Conservation (phyloP, 1,139 yeast species). For the Schwanniomyces etchellsii region DNA sequence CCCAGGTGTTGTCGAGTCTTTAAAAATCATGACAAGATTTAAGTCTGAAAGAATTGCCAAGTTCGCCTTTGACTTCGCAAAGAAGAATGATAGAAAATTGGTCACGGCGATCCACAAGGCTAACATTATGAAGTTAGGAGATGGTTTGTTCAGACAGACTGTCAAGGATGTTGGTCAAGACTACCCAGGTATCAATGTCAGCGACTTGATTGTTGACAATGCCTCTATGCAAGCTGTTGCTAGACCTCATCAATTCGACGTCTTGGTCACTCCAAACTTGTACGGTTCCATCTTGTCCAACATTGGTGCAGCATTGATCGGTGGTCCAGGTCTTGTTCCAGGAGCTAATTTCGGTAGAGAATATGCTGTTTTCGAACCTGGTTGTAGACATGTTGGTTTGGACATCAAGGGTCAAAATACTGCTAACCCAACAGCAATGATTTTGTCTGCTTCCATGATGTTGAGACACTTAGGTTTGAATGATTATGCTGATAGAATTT, state of each 20-base stretch:
- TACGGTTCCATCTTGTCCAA: conserved; percentile 96
- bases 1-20: conserved; percentile 96
- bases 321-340: conserved; percentile 98
- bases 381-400: conserved; percentile 98
- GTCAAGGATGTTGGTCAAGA: conserved; percentile 86
- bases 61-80: conserved; percentile 94
- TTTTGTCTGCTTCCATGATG: conserved; percentile 83
- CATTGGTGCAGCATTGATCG: conserved; percentile 97
- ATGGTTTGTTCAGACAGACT: conserved; percentile 94
- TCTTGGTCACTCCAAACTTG: conserved; percentile 94
- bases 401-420: conserved; percentile 92
- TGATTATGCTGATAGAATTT: conserved; percentile 75
- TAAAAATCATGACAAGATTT: conserved; percentile 89
- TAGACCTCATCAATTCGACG: conserved; percentile 96
- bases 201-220: conserved; percentile 95
- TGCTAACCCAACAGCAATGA: conserved; percentile 98
- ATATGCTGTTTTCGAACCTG: conserved; percentile 97
- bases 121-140: conserved; percentile 97
- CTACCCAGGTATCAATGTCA: conserved; percentile 79
- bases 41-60: conserved; percentile 97
- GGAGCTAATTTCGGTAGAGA: conserved; percentile 99
- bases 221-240: conserved; percentile 99
- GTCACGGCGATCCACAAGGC: conserved; percentile 99
- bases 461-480: conserved; percentile 92
- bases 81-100: conserved; percentile 82